phyloP scores from a whole-genome alignment of 176 grass and related monocot species.

The Echinochloa phyllopogon region DNA sequence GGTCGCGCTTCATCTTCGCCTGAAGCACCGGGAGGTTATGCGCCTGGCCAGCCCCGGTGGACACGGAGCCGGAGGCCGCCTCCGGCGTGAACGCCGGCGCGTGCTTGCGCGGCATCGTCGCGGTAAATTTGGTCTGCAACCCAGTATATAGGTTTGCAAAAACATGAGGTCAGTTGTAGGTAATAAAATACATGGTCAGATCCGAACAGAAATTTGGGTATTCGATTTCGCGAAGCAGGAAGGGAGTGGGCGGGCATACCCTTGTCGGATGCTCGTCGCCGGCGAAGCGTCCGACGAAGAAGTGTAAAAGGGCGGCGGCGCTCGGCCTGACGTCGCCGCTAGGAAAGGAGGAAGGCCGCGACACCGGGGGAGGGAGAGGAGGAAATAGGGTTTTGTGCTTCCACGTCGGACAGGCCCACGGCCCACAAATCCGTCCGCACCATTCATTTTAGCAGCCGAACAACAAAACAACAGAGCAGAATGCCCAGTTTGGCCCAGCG shows the following conservation, averaged over 20 bases:
- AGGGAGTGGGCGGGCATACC: background rate
- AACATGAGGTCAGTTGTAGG: background rate
- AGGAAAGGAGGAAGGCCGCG: too few relatives aligned
- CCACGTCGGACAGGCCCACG: too few relatives aligned
- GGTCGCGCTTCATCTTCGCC: constrained; percentile 95
- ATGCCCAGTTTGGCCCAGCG: too few relatives aligned
- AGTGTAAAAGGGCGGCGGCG: too few relatives aligned
- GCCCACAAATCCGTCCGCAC: too few relatives aligned
- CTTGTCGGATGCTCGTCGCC: background rate
- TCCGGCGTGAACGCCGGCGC: constrained; percentile 72
- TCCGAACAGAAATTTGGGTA: background rate
- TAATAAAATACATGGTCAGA: background rate
- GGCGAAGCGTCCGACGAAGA: background rate
- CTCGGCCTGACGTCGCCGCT: too few relatives aligned
- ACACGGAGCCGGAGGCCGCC: constrained; percentile 53
- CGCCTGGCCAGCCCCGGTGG: constrained; percentile 40
- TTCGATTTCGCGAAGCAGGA: background rate
- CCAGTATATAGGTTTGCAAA: background rate
- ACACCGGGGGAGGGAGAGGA: too few relatives aligned
- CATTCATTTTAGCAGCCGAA: too few relatives aligned
- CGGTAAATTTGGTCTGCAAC: background rate
- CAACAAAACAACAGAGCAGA: too few relatives aligned
- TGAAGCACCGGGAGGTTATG: constrained; percentile 76
- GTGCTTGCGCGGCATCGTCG: constrained; percentile 50
- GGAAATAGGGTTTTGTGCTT: too few relatives aligned